Percentiles rank a stretch among this genome's conserved stretches.
These are phyloP conservation scores for Aspergillus sp. DNA, from an alignment of 2,329 filamentous ascomycete genomes.

Conservation along the genomic window DNA sequence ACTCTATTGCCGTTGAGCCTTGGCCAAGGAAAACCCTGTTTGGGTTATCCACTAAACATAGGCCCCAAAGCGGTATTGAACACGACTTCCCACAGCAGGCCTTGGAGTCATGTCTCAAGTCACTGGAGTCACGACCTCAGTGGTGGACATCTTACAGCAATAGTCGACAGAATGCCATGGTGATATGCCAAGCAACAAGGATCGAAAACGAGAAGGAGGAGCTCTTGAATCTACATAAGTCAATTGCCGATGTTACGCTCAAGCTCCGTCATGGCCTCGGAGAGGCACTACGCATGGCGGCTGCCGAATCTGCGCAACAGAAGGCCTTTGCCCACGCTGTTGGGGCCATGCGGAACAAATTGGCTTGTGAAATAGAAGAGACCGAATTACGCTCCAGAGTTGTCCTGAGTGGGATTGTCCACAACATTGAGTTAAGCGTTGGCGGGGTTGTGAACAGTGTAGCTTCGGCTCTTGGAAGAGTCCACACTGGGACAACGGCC, in stretches of 20 bases:
- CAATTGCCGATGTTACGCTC: constrained; percentile 28
- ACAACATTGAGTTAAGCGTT: constrained; percentile 19
- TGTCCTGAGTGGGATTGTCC: constrained; percentile 18
- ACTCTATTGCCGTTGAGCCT: constrained; percentile 38
- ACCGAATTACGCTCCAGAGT: constrained; percentile 17
- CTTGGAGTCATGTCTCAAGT: constrained; percentile 45
- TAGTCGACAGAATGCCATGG: constrained; percentile 51
- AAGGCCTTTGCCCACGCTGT: constrained; percentile 26
- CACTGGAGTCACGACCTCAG: constrained; percentile 47
- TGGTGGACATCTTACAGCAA: constrained; percentile 60
- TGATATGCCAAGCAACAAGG: constrained; percentile 55
- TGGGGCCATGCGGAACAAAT: constrained; percentile 21
- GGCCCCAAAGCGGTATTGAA: constrained; percentile 7
- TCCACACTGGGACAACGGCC: constrained; percentile 9
- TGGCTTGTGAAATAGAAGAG: constrained; percentile 25
- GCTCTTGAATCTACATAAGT: constrained; percentile 32
- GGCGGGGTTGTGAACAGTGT: constrained; percentile 12
- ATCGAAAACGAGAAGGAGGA: constrained; percentile 49
- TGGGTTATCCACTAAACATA: constrained; percentile 14
- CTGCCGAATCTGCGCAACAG: constrained; percentile 22
- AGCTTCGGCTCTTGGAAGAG: constrained; percentile 10
- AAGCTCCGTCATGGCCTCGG: constrained; percentile 29
- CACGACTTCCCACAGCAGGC: constrained; percentile 16
- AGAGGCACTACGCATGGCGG: constrained; percentile 24
- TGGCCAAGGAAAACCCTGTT: constrained; percentile 22